Conservation (phyloP, 176 grass and related monocot species). For the Cymbopogon citratus region DNA sequence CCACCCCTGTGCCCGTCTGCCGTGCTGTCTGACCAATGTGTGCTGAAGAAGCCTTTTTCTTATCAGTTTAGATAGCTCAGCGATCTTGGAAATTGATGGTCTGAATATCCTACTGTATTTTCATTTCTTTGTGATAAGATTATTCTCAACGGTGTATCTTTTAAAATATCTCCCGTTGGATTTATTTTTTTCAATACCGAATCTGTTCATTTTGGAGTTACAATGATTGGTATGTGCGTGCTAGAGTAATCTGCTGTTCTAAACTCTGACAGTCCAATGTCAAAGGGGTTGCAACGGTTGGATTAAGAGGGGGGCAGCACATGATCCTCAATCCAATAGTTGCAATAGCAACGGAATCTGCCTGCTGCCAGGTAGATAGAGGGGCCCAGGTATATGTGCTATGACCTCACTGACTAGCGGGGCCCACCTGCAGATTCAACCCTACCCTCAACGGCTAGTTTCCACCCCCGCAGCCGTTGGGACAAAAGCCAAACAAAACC, state of each 20-base stretch:
- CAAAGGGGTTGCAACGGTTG: background rate
- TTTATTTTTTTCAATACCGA: background rate
- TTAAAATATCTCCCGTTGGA: no score
- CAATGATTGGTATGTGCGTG: background rate
- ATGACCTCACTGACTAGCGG: background rate
- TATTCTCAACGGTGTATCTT: no score
- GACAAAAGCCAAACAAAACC: constrained; percentile 22
- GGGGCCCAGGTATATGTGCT: background rate
- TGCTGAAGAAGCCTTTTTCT: background rate
- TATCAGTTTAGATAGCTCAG: background rate
- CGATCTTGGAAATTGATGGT: background rate
- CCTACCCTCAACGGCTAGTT: constrained; percentile 44
- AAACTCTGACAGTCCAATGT: background rate
- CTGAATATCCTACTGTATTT: background rate
- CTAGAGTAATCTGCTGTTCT: background rate
- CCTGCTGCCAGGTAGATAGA: background rate
- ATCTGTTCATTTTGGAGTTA: background rate
- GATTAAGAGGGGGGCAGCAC: background rate
- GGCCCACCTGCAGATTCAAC: background rate
- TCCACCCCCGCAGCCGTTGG: constrained; percentile 28
- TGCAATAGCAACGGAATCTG: background rate
- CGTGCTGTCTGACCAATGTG: background rate
- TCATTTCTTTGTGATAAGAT: no score
- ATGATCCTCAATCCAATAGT: background rate
- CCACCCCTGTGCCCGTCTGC: background rate